Base-by-base conservation (phyloP, 2,329 filamentous ascomycete species). In the Aspergillus aculeatinus region DNA sequence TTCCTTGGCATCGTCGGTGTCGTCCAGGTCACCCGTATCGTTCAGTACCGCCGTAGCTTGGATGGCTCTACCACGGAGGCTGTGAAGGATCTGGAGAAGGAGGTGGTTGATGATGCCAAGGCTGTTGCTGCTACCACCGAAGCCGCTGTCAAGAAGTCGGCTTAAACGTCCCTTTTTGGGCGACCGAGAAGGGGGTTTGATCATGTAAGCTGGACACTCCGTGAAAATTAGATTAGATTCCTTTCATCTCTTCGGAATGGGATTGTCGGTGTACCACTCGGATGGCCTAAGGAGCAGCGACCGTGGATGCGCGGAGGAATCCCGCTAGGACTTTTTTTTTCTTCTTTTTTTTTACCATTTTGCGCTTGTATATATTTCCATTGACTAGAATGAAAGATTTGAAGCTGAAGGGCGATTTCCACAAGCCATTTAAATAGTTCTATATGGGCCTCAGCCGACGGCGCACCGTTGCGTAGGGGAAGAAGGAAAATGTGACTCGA, bases 1-100 rank as follows among this genome's bases (percentile, higher is more conserved):
- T 96, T 97, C 85, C 89, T 99, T 70, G 94, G 90, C 71, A 81
- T 89, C 67, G 93, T 97, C 64, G 95, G 95, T 70, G 81, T 91
- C 60, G 84, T 91, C 66, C 95, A 99, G 83, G 83, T 91, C 66
- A 81, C 81, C 67, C 89, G 95, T 70, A 97, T 98, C 72, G 77
- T 86, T 68, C 58, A 85, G 70, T 89, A 88, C 76, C 74, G 69
- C 60, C 77, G 81, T 66, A 83, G 82, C 62, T 78, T 88, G 72
- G 87, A 91, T 5, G 74, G 75, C 9, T 77, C 76, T 2, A 51
- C 70, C 16, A 59, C 64, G 19, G 78, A 70, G 57, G 76, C 77
- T 12, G 69, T 74, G 54, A 77, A 77, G 68, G 72, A 75, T 27
- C 51, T 79, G 57, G 73, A 70, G 57, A 66, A 75, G 14, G 75